Base-by-base conservation (phyloP, 1,139 yeast species). In the Scheffersomyces insectosa region DNA sequence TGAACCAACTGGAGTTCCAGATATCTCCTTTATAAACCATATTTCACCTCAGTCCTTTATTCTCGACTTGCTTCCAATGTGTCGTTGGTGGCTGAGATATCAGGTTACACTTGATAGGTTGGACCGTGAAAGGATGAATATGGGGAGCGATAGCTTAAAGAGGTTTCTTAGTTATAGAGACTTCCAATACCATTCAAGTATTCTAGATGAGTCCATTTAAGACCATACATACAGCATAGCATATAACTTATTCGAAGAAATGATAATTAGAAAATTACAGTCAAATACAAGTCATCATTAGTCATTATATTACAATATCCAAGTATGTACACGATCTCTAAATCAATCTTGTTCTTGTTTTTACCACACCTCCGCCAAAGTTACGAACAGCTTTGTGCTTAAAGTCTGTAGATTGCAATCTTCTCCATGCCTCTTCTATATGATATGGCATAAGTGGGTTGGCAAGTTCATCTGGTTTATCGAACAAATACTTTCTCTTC, bases 341-440 rank as follows among this genome's bases (percentile, higher is more conserved):
- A 41, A 74, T 74, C 32, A 74, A 62, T 47, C 70, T 64, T 3
- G 78, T 68, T 50, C 75, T 65, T 2, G 73, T 66, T 48, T 64
- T 70, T 15, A 75, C 56, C 48, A 75, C 65, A 2, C 97, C 96
- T 5, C 97, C 96, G 20, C 83, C 81, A 63, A 85, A 88, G 37
- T 84, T 82, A 44, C 93, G 73, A 45, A 84, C 63, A 1, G 96
- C 88, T 48, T 77, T 80, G 46, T 82, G 85, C 47, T 76, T 79
- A 51, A 79, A 78, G 42, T 79, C 79, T 1, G 80, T 71, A 3
- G 74, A 66, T 63, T 93, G 98, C 45, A 88, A 68, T 44, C 88
- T 71, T 55, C 97, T 75, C 88, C 95, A 93, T 0, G 98, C 98
- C 56, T 91, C 97, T 49, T 87, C 85, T 11, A 93, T 82, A 63